These are phyloP conservation scores for Lachnellula cervina DNA, from an alignment of 2,329 filamentous ascomycete genomes.

Conservation along the genomic window DNA sequence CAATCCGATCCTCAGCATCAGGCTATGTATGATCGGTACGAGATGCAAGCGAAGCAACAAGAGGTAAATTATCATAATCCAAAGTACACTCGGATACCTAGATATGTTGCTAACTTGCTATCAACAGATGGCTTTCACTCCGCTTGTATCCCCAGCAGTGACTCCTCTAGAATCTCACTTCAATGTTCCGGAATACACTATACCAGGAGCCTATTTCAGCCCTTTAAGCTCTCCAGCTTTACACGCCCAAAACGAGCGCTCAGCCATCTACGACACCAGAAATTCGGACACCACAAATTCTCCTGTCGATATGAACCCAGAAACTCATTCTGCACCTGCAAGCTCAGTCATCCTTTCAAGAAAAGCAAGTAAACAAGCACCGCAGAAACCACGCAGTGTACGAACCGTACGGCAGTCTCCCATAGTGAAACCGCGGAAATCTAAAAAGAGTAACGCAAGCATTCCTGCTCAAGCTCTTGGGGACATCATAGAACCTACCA, in stretches of 20 bases:
- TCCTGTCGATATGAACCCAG: conserved; percentile 28
- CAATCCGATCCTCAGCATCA: conserved; percentile 51
- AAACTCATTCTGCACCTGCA: conserved; percentile 24
- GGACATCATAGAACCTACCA: conserved; percentile 32
- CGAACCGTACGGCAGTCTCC: conserved; percentile 36
- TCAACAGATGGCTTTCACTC: conserved; percentile 67
- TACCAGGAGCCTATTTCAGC: conserved; percentile 73
- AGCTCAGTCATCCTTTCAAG: conserved; percentile 18
- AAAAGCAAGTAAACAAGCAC: conserved; percentile 20
- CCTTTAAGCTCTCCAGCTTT: conserved; percentile 77
- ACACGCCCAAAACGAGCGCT: conserved; percentile 61
- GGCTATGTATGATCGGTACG: conserved; percentile 55
- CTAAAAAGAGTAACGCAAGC: conserved; percentile 40
- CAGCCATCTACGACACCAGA: conserved; percentile 34
- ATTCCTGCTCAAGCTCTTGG: conserved; percentile 39
- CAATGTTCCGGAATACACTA: conserved; percentile 44
- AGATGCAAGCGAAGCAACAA: conserved; percentile 62
- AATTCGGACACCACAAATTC: conserved; percentile 33
- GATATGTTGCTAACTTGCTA: conserved; percentile 1
- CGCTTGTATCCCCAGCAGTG: conserved; percentile 77
- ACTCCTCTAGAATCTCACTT: conserved; percentile 73
- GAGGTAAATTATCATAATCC: conserved; percentile 44
- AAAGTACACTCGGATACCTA: neutral
- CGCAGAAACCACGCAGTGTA: conserved; percentile 23
- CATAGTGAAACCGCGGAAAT: conserved; percentile 36